Percentiles rank a stretch among this genome's conserved stretches.
Conservation (phyloP, 2,329 filamentous ascomycete species). For the Colletotrichum sojae region DNA sequence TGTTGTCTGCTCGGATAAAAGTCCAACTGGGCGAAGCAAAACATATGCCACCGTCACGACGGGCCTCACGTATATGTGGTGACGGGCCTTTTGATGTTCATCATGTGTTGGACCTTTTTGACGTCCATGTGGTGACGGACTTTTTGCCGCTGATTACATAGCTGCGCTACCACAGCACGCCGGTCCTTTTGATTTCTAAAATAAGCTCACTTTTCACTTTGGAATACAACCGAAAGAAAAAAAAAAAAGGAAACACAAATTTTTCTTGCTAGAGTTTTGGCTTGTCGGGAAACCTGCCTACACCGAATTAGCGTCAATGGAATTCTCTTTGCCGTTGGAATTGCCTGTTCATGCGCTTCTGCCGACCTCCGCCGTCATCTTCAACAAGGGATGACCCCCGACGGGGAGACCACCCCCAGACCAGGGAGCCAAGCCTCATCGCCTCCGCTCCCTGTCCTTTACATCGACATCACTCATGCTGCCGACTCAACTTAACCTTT, state of each 20-base stretch:
- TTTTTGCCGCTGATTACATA: slow-evolving; percentile 11
- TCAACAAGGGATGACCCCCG: slow-evolving; percentile 6
- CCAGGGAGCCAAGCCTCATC: background rate
- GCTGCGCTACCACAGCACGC: slow-evolving; percentile 12
- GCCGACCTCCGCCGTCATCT: background rate
- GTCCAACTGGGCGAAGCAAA: background rate
- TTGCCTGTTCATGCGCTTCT: background rate
- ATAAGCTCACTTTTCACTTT: slow-evolving; percentile 6
- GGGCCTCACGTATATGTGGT: background rate
- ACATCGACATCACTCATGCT: slow-evolving; percentile 2
- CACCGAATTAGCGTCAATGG: background rate
- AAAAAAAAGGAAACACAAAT: background rate
- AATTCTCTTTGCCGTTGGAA: background rate
- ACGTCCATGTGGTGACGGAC: background rate
- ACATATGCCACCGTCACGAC: background rate
- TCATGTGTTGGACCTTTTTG: background rate
- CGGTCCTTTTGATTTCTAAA: slow-evolving; percentile 21
- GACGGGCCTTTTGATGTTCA: slow-evolving; percentile 2
- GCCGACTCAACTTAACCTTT: slow-evolving; percentile 9
- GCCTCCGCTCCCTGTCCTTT: slow-evolving; percentile 7
- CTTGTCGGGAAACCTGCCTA: slow-evolving; percentile 16
- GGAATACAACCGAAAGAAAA: background rate
- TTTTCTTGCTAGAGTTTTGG: slow-evolving; percentile 9
- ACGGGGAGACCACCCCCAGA: background rate
- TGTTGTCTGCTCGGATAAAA: background rate